phyloP scores from a whole-genome alignment of 441 rosid genomes.

The Euphorbia corollata region DNA sequence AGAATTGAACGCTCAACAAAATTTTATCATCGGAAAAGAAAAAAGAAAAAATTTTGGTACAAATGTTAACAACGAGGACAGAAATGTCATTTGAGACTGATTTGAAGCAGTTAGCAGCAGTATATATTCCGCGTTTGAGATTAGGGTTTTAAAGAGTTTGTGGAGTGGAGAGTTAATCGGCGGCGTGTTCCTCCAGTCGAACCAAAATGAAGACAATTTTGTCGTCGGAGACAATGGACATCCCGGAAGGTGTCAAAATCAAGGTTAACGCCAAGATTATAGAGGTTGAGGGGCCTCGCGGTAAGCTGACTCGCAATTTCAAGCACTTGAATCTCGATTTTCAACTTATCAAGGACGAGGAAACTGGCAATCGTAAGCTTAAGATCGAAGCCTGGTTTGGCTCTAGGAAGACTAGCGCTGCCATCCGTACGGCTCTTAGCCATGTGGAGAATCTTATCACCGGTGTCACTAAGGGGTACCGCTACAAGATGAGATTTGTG shows the following conservation, averaged over 20 bases:
- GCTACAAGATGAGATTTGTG: not conserved
- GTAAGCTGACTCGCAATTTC: not conserved
- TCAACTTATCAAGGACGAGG: not conserved
- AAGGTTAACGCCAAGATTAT: not conserved
- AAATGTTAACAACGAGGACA: no score
- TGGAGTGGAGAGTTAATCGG: no score
- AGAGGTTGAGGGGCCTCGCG: not conserved
- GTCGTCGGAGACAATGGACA: not conserved
- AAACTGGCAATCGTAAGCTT: not conserved
- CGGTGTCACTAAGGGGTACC: not conserved
- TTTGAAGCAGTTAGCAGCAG: no score
- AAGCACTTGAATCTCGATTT: not conserved
- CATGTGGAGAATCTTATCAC: not conserved
- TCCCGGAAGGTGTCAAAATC: not conserved
- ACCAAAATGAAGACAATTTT: not conserved
- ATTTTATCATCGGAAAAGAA: no score
- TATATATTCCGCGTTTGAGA: no score
- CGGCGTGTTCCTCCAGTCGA: no score
- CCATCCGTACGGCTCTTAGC: not conserved
- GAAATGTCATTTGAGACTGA: no score
- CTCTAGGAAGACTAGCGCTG: not conserved
- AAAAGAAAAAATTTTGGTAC: no score
- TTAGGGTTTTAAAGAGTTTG: no score
- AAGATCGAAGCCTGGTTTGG: slow-evolving; percentile 1
- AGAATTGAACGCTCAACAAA: no score